Base-by-base conservation (phyloP, 164 flowering plant genomes). In the Liriodendron chinense region DNA sequence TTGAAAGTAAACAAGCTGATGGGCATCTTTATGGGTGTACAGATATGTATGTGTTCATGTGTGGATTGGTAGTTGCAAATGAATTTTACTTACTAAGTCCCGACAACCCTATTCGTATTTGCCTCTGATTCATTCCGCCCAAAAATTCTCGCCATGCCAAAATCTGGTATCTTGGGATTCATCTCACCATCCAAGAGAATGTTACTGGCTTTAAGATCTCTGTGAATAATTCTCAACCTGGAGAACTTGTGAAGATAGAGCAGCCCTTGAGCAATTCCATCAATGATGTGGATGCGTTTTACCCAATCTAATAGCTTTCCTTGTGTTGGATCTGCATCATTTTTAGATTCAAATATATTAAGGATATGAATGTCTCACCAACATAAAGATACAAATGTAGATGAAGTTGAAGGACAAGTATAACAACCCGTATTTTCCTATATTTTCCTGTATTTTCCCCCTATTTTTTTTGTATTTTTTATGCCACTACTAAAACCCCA, bases 101-200 rank as follows among this genome's bases (percentile, higher is more conserved):
- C 87, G 2, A 76, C 77, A 8, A 82, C 71, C 66, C 82, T 82
- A 6, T 26, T 76, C 1, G 83, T 83, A 73, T 73, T 78, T 9
- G 79, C 81, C 13, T 72, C 34, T 61, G 16, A 50, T 21, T 80
- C 78, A 4, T 80, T 72, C n/a, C 74, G 74, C 26, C 74, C 72
- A 65, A 80, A 77, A 13, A 77, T 77, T 67, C 80, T 75, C 28
- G 86, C 86, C 78, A 84, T 47, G 20, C 91, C 88, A 77, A 88
- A 88, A 68, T 88, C 87, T n/a, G 88, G 78, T 47, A 89, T 89
- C 64, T 83, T 89, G 0, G 90, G 89, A 24, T 50, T 81, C 87
- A 87, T 80, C 1, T 79, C 72, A 1, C 7, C 57, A 59, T 86
- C 89, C 16, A 88, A 73, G 16, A 86, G 26, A 16, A 86, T 59